phyloP scores from a whole-genome alignment of 768 basidiomycete genomes.

The Terana coerulea region DNA sequence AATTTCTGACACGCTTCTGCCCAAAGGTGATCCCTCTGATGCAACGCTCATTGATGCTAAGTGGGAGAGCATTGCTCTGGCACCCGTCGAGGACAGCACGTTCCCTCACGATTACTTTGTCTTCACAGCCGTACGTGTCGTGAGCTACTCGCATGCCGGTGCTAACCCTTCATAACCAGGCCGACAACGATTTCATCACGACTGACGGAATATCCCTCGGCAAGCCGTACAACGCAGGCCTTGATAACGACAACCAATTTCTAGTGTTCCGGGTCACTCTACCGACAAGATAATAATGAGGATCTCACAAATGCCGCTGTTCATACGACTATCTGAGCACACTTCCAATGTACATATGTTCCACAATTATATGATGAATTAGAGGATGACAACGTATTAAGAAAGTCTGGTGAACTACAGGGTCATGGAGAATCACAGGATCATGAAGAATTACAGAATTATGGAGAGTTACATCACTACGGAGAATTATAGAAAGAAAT shows the following conservation, averaged over 20 bases:
- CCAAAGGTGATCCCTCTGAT: slow-evolving; percentile 48
- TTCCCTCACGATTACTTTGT: slow-evolving; percentile 67
- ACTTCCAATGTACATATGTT: neutral
- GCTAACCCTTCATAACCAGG: slow-evolving; percentile 22
- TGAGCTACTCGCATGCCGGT: neutral
- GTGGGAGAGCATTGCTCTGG: slow-evolving; percentile 65
- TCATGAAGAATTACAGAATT: too few species aligned
- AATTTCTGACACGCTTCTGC: neutral
- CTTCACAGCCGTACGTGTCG: slow-evolving; percentile 56
- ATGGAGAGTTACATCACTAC: too few species aligned
- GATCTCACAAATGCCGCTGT: too few species aligned
- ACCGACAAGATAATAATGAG: slow-evolving; percentile 25
- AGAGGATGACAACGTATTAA: neutral
- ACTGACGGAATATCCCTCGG: slow-evolving; percentile 50
- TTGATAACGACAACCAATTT: slow-evolving; percentile 60
- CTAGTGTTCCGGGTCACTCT: slow-evolving; percentile 60
- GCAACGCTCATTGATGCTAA: slow-evolving; percentile 56
- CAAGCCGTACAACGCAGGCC: slow-evolving; percentile 46
- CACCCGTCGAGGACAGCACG: slow-evolving; percentile 43
- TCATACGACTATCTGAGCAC: neutral
- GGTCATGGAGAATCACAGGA: too few species aligned
- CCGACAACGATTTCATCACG: slow-evolving; percentile 64
- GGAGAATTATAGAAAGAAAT: too few species aligned
- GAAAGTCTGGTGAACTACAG: neutral
- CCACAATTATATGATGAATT: neutral